These are phyloP conservation scores for Nakaseomyces delphensis DNA, from an alignment of 1,139 yeast genomes.

Conservation along the genomic window DNA sequence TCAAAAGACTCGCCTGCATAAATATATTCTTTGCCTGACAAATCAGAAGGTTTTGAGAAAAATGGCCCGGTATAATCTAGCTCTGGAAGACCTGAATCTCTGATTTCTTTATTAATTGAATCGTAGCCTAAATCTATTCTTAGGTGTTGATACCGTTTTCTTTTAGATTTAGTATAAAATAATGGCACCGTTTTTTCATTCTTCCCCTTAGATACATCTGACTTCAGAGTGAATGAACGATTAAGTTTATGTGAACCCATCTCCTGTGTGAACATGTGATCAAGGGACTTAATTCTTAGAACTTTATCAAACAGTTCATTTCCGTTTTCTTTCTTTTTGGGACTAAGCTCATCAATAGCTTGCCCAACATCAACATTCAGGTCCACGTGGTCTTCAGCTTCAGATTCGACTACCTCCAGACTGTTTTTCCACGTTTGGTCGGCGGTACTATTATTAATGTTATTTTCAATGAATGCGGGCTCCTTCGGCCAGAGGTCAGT, in stretches of 20 bases:
- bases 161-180: neutral
- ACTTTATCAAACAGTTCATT: conserved; percentile 14
- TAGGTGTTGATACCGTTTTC: neutral
- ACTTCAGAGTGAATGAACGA: neutral
- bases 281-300: conserved; percentile 13
- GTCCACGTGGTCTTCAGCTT: neutral
- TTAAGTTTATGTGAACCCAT: neutral
- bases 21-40: conserved; percentile 46
- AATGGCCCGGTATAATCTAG: conserved; percentile 55
- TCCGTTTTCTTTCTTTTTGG: neutral
- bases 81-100: conserved; percentile 40
- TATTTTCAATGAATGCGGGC: neutral
- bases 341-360: neutral
- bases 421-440: neutral
- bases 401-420: neutral
- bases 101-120: conserved; percentile 31
- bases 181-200: conserved; percentile 7
- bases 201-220: too few relatives aligned
- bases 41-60: conserved; percentile 45
- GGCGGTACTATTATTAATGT: too few relatives aligned
- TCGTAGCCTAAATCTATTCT: conserved; percentile 6
- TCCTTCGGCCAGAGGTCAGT: conserved; percentile 22
- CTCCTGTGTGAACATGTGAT: neutral
- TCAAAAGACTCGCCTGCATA: conserved; percentile 60
- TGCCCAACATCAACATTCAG: neutral